These are phyloP conservation scores for Medicago ruthenica DNA, from an alignment of 306 rosid species.

Conservation along the genomic window DNA sequence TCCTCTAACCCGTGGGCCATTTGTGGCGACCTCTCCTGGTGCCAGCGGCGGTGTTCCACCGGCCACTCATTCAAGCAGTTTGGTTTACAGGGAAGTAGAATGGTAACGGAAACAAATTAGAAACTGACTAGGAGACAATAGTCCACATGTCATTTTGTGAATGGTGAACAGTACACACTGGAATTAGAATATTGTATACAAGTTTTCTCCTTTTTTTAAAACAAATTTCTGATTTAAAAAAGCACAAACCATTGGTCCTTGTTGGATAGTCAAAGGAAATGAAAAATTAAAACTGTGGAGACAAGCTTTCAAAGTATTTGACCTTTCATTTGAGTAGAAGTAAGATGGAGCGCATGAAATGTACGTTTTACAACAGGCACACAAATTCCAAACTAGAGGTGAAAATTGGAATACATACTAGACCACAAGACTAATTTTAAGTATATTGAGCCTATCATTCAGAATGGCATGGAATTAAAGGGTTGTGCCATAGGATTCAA, in stretches of 20 bases:
- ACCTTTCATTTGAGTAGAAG: not conserved
- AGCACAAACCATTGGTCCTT: not conserved
- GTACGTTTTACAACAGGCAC: not conserved
- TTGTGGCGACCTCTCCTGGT: not conserved
- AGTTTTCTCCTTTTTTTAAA: not conserved
- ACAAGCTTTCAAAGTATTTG: not conserved
- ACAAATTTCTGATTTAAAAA: not conserved
- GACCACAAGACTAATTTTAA: not conserved
- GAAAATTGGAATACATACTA: not conserved
- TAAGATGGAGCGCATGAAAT: not conserved
- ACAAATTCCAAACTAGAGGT: not conserved
- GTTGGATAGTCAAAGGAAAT: not conserved
- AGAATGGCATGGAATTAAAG: not conserved
- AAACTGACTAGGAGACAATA: not conserved
- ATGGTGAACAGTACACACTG: not conserved
- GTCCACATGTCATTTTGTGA: not conserved
- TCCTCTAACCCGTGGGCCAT: not conserved
- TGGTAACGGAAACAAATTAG: not conserved
- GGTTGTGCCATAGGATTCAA: conserved; percentile 4
- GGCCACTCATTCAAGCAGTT: not conserved
- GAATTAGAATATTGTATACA: not conserved
- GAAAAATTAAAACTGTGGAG: not conserved
- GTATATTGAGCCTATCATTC: not conserved
- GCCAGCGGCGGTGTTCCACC: not conserved
- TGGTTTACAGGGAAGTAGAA: not conserved